Conservation (phyloP, 2,329 filamentous ascomycete genomes). For the Trichoderma arundinaceum region DNA sequence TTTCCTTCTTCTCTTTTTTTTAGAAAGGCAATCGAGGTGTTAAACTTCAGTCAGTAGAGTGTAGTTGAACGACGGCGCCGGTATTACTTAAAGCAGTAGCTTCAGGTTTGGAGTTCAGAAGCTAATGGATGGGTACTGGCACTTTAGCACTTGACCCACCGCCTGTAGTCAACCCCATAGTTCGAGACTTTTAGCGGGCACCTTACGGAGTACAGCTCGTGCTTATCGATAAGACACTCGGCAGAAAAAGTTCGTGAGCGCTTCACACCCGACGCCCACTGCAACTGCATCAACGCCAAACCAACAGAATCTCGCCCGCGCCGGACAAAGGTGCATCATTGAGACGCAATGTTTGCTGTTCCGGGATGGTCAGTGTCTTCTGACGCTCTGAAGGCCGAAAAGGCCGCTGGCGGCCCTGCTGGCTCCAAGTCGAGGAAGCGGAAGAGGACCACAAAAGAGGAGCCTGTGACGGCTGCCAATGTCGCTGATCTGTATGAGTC, state of each 20-base stretch:
- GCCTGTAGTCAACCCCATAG: too few species aligned
- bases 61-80: too few species aligned
- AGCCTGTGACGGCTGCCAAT: slow-evolving; percentile 69
- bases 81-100: too few species aligned
- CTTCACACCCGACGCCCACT: not conserved
- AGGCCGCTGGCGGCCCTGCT: slow-evolving; percentile 43
- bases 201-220: not conserved
- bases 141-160: too few species aligned
- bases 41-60: too few species aligned
- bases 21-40: too few species aligned
- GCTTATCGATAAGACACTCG: slow-evolving; percentile 7
- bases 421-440: slow-evolving; percentile 62
- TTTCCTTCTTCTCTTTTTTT: too few species aligned
- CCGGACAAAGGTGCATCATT: not conserved
- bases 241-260: slow-evolving; percentile 12
- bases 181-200: too few species aligned
- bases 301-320: not conserved
- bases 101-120: too few species aligned
- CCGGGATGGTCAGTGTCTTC: slow-evolving; percentile 88
- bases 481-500: slow-evolving; percentile 79
- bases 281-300: not conserved
- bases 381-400: slow-evolving; percentile 73
- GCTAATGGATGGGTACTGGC: too few species aligned
- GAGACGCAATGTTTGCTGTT: slow-evolving; percentile 80
- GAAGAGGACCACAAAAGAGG: slow-evolving; percentile 49